Conservation (phyloP, 768 basidiomycete species). For the Gyrodon lividus region DNA sequence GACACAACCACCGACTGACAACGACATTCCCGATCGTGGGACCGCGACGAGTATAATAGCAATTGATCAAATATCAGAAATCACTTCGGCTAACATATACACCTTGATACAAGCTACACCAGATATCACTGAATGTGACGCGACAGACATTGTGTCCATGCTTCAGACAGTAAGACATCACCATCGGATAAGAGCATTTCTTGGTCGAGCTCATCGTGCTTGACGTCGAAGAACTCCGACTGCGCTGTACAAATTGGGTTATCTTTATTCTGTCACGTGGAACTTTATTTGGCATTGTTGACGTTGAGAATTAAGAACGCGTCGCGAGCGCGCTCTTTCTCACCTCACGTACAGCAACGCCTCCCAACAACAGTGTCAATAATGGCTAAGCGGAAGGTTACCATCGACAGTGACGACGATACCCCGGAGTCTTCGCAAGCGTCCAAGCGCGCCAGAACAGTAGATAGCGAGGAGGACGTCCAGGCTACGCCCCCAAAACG, state of each 20-base stretch:
- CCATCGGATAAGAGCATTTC: neutral
- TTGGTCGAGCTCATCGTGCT: neutral
- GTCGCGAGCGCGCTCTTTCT: constrained; percentile 23
- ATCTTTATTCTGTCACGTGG: constrained; percentile 12
- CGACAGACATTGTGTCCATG: neutral
- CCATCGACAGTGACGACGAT: constrained; percentile 44
- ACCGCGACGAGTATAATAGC: constrained; percentile 6
- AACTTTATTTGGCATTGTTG: constrained; percentile 26
- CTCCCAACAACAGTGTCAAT: constrained; percentile 1
- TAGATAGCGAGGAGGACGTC: constrained; percentile 37
- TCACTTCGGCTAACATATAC: constrained; percentile 17
- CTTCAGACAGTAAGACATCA: neutral
- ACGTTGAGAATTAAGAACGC: constrained; percentile 20
- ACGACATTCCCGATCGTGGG: constrained; percentile 16
- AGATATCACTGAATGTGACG: neutral
- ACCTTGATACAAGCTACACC: neutral
- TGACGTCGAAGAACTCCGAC: too few relatives aligned
- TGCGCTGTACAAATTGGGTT: too few relatives aligned
- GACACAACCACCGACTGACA: neutral
- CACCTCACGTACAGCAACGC: constrained; percentile 6
- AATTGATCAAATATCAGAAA: neutral
- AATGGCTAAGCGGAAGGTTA: constrained; percentile 59
- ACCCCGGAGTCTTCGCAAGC: constrained; percentile 29
- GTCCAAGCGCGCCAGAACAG: constrained; percentile 45
- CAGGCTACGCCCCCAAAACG: constrained; percentile 12